Evolutionary conservation across 2,329 filamentous ascomycete genomes (phyloP).

Genomic region (Colletotrichum higginsianum): DNA sequence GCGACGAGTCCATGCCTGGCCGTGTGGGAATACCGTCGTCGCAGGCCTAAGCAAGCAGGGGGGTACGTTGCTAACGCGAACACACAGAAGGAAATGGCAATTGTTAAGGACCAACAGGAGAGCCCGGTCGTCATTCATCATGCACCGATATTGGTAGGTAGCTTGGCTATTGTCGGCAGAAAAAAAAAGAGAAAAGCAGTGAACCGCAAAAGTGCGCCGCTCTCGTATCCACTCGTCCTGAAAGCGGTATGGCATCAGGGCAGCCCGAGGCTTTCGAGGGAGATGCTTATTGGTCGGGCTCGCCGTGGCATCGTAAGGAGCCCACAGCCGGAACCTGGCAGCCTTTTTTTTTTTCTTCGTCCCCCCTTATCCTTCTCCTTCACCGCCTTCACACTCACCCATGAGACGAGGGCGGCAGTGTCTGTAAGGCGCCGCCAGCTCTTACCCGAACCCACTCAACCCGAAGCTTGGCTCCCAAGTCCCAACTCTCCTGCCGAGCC

Average conservation of each 20-base stretch:
- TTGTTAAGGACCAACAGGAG: neutral
- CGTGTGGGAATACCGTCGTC: conserved; percentile 27
- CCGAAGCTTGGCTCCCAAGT: neutral
- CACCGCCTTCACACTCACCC: conserved; percentile 22
- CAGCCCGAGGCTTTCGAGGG: conserved; percentile 12
- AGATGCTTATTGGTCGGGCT: conserved; percentile 13
- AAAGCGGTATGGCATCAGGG: conserved; percentile 42
- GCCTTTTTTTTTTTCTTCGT: neutral
- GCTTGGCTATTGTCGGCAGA: conserved; percentile 31
- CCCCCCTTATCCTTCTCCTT: neutral
- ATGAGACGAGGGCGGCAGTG: too few relatives aligned
- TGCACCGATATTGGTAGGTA: conserved; percentile 1
- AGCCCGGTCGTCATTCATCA: neutral
- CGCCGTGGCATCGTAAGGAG: neutral
- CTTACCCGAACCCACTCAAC: neutral
- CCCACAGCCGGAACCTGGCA: neutral
- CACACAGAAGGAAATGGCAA: conserved; percentile 5
- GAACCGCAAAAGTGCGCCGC: conserved; percentile 38
- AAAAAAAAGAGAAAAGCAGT: conserved; percentile 18
- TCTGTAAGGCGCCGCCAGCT: too few relatives aligned
- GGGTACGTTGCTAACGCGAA: conserved; percentile 12
- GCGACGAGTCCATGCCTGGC: conserved; percentile 10
- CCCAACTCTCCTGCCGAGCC: conserved; percentile 8
- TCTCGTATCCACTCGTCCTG: conserved; percentile 32
- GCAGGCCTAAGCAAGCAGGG: conserved; percentile 33